These are phyloP conservation scores for Ulvella scutata DNA, from an alignment of 139 green algal genomes.

Conservation along the genomic window DNA sequence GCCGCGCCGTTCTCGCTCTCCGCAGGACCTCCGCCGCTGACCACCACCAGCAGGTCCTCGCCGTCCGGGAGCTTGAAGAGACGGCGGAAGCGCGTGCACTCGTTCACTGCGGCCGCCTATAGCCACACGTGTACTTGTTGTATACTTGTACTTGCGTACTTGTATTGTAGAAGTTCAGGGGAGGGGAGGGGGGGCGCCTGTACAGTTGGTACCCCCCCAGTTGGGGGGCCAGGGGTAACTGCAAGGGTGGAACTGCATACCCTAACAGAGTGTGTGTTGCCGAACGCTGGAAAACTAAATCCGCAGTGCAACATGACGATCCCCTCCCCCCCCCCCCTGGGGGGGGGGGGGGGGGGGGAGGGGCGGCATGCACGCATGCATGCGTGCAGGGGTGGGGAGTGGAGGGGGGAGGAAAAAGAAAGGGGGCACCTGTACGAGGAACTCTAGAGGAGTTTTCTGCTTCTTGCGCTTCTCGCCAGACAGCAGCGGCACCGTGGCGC, in stretches of 20 bases:
- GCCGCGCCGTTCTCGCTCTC: constrained; percentile 2
- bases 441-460: constrained; percentile 13
- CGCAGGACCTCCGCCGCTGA: constrained; percentile 19
- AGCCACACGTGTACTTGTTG: too few relatives aligned
- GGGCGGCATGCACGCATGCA: background rate
- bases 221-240: too few relatives aligned
- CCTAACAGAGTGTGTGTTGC: too few relatives aligned
- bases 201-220: too few relatives aligned
- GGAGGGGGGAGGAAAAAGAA: background rate
- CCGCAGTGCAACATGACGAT: too few relatives aligned
- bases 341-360: too few relatives aligned
- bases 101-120: constrained; percentile 33
- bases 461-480: constrained; percentile 17
- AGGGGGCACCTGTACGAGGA: background rate
- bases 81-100: constrained; percentile 30
- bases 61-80: constrained; percentile 36
- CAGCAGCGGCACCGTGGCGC: constrained; percentile 22
- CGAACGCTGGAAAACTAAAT: too few relatives aligned
- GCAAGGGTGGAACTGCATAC: too few relatives aligned
- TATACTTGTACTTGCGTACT: too few relatives aligned
- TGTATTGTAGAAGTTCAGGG: too few relatives aligned
- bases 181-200: too few relatives aligned
- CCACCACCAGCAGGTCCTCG: constrained; percentile 54
- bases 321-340: too few relatives aligned
- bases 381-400: background rate